phyloP scores from a whole-genome alignment of 2,329 filamentous ascomycete genomes.

The Fusarium sp. region DNA sequence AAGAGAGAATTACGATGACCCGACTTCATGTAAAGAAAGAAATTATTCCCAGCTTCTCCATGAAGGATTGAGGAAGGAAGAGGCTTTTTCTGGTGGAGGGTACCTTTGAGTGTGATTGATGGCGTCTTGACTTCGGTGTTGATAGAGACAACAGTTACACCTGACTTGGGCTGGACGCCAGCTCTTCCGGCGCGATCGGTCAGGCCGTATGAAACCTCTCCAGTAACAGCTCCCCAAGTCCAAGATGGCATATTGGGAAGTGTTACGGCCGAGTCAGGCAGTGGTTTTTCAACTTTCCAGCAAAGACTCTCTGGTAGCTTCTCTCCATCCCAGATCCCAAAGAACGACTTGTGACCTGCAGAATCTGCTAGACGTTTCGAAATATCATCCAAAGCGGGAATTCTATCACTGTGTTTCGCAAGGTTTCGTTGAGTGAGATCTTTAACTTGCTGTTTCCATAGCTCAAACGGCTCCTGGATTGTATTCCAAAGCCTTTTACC shows the following conservation, averaged over 20 bases:
- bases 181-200: background rate
- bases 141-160: background rate
- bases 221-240: background rate
- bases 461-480: background rate
- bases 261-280: no score
- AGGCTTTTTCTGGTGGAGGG: background rate
- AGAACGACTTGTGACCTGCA: background rate
- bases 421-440: background rate
- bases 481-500: no score
- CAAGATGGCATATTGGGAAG: background rate
- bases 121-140: background rate
- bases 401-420: background rate
- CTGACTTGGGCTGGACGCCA: background rate
- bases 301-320: background rate
- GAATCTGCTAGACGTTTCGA: background rate
- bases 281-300: background rate
- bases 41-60: no score
- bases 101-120: accelerated
- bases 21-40: no score
- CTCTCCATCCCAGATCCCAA: background rate
- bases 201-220: background rate
- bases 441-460: background rate
- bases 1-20: background rate
- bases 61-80: background rate
- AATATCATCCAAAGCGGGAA: background rate